phyloP scores from a whole-genome alignment of 164 flowering plant species.

The Piper betle region DNA sequence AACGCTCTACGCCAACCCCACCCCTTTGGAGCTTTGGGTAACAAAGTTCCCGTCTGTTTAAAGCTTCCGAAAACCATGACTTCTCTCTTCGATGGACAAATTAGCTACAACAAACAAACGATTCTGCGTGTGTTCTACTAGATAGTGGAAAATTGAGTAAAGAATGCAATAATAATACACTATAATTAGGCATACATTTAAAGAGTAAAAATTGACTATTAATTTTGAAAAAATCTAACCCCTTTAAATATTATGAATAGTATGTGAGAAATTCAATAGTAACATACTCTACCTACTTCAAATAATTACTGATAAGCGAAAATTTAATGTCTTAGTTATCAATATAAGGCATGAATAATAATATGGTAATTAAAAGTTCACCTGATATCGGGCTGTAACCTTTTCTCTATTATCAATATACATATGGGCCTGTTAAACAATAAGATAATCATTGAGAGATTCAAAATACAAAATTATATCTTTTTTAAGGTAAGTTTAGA shows the following conservation, averaged over 20 bases:
- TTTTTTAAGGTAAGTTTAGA: not conserved
- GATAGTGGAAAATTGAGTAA: too few species aligned
- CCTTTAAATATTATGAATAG: not conserved
- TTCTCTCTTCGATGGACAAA: conserved; percentile 93
- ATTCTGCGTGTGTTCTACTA: too few species aligned
- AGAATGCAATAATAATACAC: too few species aligned
- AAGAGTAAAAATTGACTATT: too few species aligned
- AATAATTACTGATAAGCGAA: not conserved
- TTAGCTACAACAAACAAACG: conserved; percentile 31
- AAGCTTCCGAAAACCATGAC: conserved; percentile 88
- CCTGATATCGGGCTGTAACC: conserved; percentile 98
- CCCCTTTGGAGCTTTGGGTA: conserved; percentile 98
- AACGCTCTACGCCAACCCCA: conserved; percentile 99
- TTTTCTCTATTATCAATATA: conserved; percentile 86
- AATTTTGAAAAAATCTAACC: not conserved
- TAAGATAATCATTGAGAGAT: not conserved
- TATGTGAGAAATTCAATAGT: not conserved
- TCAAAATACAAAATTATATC: not conserved
- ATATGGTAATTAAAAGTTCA: conserved; percentile 5
- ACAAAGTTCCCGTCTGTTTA: conserved; percentile 81
- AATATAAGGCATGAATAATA: too few species aligned
- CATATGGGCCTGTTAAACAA: conserved; percentile 53
- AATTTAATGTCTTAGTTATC: too few species aligned
- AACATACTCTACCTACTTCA: not conserved
- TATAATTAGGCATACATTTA: too few species aligned